Evolutionary conservation across 2,329 filamentous ascomycete species (phyloP), one percentile per base, ranked within the genome.

Genomic region (Beauveria brongniartii): DNA sequence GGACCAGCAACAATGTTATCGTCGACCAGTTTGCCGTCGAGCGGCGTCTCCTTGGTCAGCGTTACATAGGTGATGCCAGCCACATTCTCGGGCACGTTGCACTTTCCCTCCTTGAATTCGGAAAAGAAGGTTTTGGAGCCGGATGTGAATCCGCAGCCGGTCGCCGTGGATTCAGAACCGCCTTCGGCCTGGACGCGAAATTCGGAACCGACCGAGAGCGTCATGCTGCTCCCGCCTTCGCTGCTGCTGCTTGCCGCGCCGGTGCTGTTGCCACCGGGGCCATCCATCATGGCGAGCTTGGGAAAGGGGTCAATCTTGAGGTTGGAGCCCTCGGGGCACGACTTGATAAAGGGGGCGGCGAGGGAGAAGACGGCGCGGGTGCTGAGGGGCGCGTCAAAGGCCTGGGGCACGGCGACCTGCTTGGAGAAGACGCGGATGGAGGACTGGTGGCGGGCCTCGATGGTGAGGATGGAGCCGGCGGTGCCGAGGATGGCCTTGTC

Each of bases 61-160:
- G 85, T 84, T 68, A 90, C 79, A 73, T 89, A 91, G 55, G 83
- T 82, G 64, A 89, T 77, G 52, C 88, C 88, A 9, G 78, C 77
- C 48, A 90, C 73, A 68, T 80, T 80, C 67, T 83, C 79, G 16
- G 88, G 87, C 28, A 89, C 80, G 51, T 76, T 73, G 71, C 88
- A 91, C 47, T 77, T 78, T 3, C 76, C 76, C 47, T 77, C 73
- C 58, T 71, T 75, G 69, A 89, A 84, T 28, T 77, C 64, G 0
- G 79, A 77, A 72, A 90, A 91, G 60, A 77, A 77, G 44, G 83
- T 84, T 66, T 84, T 84, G 77, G 18, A 74, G 71, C 85, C 85
- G 66, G 85, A 85, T 34, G 86, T 86, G 72, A 90, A 90, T 34
- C 83, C 86, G 71, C 87, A 90, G 73, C 83, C 81, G 26, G 77